Conservation (phyloP, 2,329 filamentous ascomycete species). For the Colletotrichum tabaci region DNA sequence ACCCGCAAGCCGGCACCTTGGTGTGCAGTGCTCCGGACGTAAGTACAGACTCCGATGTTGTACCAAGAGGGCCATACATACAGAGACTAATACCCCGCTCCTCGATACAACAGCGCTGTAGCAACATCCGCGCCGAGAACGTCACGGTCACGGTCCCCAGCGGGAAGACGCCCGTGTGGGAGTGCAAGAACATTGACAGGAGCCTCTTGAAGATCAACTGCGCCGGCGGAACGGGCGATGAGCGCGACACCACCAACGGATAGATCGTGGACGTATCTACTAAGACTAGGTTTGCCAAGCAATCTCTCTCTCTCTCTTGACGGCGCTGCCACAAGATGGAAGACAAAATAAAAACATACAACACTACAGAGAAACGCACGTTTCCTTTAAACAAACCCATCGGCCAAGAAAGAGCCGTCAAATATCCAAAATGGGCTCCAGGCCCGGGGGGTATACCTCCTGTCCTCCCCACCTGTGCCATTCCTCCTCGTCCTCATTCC, state of each 20-base stretch:
- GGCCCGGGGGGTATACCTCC: no score
- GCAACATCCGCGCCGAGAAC: constrained; percentile 62
- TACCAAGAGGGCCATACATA: no score
- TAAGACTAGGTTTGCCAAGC: background rate
- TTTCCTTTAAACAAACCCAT: no score
- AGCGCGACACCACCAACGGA: constrained; percentile 10
- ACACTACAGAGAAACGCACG: no score
- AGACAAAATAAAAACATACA: no score
- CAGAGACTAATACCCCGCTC: background rate
- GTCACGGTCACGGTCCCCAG: constrained; percentile 64
- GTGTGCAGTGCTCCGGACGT: constrained; percentile 51
- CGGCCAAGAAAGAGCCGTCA: no score
- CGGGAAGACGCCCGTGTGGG: constrained; percentile 58
- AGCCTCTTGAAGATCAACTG: constrained; percentile 32
- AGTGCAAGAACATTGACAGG: constrained; percentile 58
- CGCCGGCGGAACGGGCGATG: background rate
- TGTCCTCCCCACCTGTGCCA: no score
- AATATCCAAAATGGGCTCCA: no score
- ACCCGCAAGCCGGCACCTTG: constrained; percentile 49
- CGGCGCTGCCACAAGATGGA: no score
- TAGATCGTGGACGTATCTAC: background rate
- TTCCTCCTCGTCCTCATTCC: no score
- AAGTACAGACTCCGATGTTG: constrained; percentile 20
- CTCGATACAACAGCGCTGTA: constrained; percentile 47
- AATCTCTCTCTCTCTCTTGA: no score